Percentiles rank a stretch among this genome's conserved stretches.
Evolutionary conservation across 148 eudicot genomes (phyloP).

Genomic region (Linanthus parryae): DNA sequence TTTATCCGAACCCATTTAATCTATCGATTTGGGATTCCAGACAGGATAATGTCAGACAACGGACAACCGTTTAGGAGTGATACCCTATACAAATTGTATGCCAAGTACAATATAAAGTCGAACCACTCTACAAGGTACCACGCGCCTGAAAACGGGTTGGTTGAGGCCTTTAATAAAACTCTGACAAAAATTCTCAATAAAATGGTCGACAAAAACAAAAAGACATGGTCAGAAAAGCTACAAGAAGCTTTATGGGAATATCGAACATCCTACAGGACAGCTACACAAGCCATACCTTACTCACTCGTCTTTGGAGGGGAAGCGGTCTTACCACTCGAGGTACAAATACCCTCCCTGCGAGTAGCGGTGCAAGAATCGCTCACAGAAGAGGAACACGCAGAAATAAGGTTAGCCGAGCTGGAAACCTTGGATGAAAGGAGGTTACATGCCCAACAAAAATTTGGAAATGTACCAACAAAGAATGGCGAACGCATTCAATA

Average conservation of each 20-base stretch:
- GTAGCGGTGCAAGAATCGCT: neutral
- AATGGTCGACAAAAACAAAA: neutral
- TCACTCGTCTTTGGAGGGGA: constrained; percentile 1
- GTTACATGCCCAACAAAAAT: constrained; percentile 1
- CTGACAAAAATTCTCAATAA: neutral
- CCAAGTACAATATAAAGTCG: constrained; percentile 2
- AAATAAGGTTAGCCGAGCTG: neutral
- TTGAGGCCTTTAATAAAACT: neutral
- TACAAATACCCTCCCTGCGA: neutral
- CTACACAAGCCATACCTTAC: neutral
- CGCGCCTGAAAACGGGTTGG: neutral
- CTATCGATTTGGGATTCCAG: neutral
- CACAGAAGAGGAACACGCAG: neutral
- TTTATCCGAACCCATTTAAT: neutral
- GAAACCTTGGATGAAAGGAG: neutral
- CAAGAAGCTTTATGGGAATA: constrained; percentile 2
- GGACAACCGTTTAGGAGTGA: neutral
- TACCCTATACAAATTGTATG: neutral
- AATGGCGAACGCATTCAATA: constrained; percentile 3
- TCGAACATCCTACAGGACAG: neutral
- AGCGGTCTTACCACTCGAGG: neutral
- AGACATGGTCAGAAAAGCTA: neutral
- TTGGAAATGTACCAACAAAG: constrained; percentile 6
- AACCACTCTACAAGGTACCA: constrained; percentile 1
- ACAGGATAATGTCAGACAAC: neutral